A percentile compares a stretch with the other conserved stretches of the same genome.
phyloP scores from a whole-genome alignment of 768 basidiomycete genomes.

The Lactarius sp. region DNA sequence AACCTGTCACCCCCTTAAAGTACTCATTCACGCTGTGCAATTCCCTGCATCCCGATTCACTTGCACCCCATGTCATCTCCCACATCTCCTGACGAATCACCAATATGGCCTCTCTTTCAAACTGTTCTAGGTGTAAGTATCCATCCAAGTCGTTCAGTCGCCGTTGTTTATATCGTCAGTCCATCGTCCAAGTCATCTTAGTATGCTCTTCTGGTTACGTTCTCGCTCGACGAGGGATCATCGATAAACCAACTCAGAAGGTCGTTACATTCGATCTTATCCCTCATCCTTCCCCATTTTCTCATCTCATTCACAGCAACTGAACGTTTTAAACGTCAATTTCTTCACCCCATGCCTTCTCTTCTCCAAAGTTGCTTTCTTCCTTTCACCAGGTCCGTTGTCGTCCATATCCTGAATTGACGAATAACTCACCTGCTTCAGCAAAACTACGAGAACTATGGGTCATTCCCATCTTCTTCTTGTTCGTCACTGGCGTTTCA shows the following conservation, averaged over 20 bases:
- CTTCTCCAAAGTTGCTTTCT: conserved; percentile 95
- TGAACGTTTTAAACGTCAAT: conserved; percentile 80
- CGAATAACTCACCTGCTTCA: conserved; percentile 27
- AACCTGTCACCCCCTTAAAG: too few relatives aligned
- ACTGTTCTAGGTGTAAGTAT: conserved; percentile 53
- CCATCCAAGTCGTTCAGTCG: background rate
- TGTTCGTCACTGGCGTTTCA: conserved; percentile 67
- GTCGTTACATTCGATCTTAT: conserved; percentile 37
- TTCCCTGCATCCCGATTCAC: background rate
- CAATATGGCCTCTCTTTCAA: conserved; percentile 44
- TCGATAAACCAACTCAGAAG: conserved; percentile 88
- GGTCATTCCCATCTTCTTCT: conserved; percentile 84
- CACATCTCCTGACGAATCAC: conserved; percentile 24
- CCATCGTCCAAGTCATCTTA: conserved; percentile 84
- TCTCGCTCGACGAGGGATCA: conserved; percentile 71
- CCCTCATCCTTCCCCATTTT: background rate
- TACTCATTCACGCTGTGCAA: background rate
- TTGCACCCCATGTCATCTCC: conserved; percentile 14
- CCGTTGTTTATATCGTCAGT: conserved; percentile 41
- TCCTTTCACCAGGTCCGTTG: conserved; percentile 56
- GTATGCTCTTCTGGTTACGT: conserved; percentile 80
- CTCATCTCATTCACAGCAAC: conserved; percentile 43
- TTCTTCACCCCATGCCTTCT: conserved; percentile 86
- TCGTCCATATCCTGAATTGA: background rate
- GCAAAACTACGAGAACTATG: conserved; percentile 78